phyloP scores from a whole-genome alignment of 1,139 yeast genomes.

The Candida gigantensis region DNA sequence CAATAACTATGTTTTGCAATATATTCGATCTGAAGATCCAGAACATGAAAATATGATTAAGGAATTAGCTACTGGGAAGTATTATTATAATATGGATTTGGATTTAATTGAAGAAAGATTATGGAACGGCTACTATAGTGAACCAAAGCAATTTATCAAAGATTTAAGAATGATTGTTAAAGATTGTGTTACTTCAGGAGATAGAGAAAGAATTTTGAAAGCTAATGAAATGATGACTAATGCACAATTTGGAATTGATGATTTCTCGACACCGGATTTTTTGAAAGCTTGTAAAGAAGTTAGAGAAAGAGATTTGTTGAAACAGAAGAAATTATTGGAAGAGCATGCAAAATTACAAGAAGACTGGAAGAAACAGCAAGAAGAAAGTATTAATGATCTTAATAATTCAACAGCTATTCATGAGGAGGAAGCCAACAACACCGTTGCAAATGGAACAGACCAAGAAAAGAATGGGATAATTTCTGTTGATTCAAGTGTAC shows the following conservation, averaged over 20 bases:
- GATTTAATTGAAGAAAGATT: slow-evolving; percentile 92
- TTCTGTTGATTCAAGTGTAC: too few species aligned
- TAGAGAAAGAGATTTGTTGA: slow-evolving; percentile 63
- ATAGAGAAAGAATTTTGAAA: slow-evolving; percentile 80
- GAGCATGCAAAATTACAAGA: slow-evolving; percentile 35
- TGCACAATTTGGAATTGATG: slow-evolving; percentile 95
- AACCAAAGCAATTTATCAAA: slow-evolving; percentile 83
- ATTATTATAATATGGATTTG: slow-evolving; percentile 83
- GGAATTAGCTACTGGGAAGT: slow-evolving; percentile 73
- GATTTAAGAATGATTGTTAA: slow-evolving; percentile 83
- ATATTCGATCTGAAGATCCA: slow-evolving; percentile 57
- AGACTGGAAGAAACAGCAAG: slow-evolving; percentile 25
- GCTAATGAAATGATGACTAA: slow-evolving; percentile 97
- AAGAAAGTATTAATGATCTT: too few species aligned
- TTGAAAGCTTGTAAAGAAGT: slow-evolving; percentile 74
- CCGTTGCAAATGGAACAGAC: neutral
- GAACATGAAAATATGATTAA: slow-evolving; percentile 65
- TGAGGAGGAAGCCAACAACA: neutral
- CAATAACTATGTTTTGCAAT: slow-evolving; percentile 45
- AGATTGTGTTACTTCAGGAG: slow-evolving; percentile 75
- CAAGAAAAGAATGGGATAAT: too few species aligned
- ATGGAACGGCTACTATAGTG: slow-evolving; percentile 96
- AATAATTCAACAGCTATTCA: too few species aligned
- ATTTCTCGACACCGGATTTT: slow-evolving; percentile 73
- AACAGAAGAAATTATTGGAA: slow-evolving; percentile 49